These are phyloP conservation scores for Beauveria pseudobassiana DNA, from an alignment of 2,329 filamentous ascomycete genomes.

Conservation along the genomic window DNA sequence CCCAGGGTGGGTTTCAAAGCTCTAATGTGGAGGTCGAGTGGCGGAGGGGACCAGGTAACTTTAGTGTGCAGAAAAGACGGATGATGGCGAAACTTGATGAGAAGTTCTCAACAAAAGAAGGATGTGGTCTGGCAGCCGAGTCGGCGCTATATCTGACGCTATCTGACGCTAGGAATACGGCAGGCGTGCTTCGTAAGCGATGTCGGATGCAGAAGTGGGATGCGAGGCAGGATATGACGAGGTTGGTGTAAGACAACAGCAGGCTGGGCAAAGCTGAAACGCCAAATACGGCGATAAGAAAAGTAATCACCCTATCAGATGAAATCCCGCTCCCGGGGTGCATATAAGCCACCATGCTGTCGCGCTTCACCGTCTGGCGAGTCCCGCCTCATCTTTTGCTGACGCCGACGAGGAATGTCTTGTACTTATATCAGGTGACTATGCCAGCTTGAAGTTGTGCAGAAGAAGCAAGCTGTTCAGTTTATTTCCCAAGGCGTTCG, in stretches of 20 bases:
- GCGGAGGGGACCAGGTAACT: background rate
- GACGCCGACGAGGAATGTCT: background rate
- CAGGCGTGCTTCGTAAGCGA: conserved; percentile 2
- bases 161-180: background rate
- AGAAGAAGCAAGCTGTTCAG: too few species aligned
- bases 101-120: background rate
- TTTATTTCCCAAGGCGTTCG: too few species aligned
- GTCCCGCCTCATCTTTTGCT: background rate
- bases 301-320: background rate
- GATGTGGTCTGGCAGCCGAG: background rate
- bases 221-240: conserved; percentile 4
- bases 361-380: background rate
- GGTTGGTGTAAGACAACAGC: conserved; percentile 1
- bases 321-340: background rate
- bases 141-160: background rate
- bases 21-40: background rate
- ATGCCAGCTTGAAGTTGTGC: background rate
- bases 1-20: background rate
- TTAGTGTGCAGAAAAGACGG: background rate
- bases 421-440: background rate
- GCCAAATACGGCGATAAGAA: background rate
- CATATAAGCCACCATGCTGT: background rate
- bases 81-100: background rate
- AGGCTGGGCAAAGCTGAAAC: background rate
- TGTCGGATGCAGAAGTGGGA: conserved; percentile 8